Percentiles rank a stretch among this genome's conserved stretches.
Evolutionary conservation across 306 rosid species (phyloP).

Genomic region (Styphnolobium japonicum): DNA sequence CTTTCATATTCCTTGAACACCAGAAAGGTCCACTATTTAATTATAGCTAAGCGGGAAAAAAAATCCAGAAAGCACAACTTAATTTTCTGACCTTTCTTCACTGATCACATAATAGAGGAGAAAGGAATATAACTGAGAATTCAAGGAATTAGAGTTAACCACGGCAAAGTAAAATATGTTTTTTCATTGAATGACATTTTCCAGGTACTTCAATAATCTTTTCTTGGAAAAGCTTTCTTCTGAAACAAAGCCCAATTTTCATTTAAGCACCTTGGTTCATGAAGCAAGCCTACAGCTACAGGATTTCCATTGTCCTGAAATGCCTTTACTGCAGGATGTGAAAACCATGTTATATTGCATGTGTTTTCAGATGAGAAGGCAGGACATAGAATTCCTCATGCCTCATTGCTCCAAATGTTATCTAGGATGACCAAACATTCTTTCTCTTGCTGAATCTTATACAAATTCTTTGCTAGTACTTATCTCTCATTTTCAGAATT

Average conservation of each 20-base stretch:
- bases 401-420: slow-evolving; percentile 47
- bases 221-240: slow-evolving; percentile 41
- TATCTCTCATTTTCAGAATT: slow-evolving; percentile 34
- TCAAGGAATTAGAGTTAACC: not conserved
- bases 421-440: slow-evolving; percentile 52
- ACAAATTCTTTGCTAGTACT: slow-evolving; percentile 40
- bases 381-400: slow-evolving; percentile 36
- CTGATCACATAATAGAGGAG: not conserved
- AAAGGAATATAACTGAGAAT: not conserved
- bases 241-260: slow-evolving; percentile 43
- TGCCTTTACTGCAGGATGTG: slow-evolving; percentile 38
- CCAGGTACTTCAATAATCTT: slow-evolving; percentile 31
- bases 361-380: slow-evolving; percentile 35
- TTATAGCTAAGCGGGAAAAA: not conserved
- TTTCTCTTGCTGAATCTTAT: slow-evolving; percentile 35
- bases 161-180: not conserved
- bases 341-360: slow-evolving; percentile 41
- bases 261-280: slow-evolving; percentile 33
- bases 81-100: not conserved
- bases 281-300: slow-evolving; percentile 34
- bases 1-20: not conserved
- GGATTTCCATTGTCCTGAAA: slow-evolving; percentile 29
- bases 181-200: not conserved
- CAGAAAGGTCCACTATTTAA: not conserved
- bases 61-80: not conserved